Base-by-base conservation (phyloP, 495 filamentous ascomycete species). In the Staphylotrichum longicolle region DNA sequence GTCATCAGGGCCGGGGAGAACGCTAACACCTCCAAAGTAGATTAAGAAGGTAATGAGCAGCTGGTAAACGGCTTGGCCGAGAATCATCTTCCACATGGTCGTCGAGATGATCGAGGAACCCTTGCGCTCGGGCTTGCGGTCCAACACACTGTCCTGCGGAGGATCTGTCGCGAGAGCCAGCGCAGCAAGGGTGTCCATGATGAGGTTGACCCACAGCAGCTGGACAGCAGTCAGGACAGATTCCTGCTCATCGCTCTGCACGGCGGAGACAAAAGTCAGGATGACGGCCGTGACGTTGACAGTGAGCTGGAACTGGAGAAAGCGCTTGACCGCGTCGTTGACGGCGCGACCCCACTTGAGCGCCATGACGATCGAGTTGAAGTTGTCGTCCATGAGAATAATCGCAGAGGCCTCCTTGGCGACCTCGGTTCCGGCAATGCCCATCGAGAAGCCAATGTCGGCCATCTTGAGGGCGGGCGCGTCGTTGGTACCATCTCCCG, bases 41-140 rank as follows among this genome's bases (percentile, higher is more conserved):
- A 95, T 80, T 62, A 90, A 75, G 64, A 94, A 88, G 0, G 89
- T 94, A 48, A 92, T 80, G 30, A 78, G 79, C 4, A 96, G 82
- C 70, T 96, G 90, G 70, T 91, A 95, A 40, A 93, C 76, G 5
- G 91, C 86, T 68, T 96, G 90, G 30, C 90, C 91, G 39, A 93
- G 79, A 60, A 96, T 94, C 91, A 96, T 96, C 75, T 96, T 96
- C 91, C 91, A 96, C 91, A 96, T 96, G 37, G 86, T 92, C 32
- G 86, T 74, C 4, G 90, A 90, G 69, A 96, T 88, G 27, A 96
- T 84, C 5, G 86, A 82, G 40, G 89, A 84, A 12, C 81, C 84
- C 72, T 90, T 91, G n/a, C 85, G 85, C 15, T 89, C 86, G n/a
- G 91, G 91, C 71, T 91, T 90, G 46, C 91, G 86, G 62, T 96